phyloP scores from a whole-genome alignment of 352 stramenopile species.

The Phytophthora pinifolia region DNA sequence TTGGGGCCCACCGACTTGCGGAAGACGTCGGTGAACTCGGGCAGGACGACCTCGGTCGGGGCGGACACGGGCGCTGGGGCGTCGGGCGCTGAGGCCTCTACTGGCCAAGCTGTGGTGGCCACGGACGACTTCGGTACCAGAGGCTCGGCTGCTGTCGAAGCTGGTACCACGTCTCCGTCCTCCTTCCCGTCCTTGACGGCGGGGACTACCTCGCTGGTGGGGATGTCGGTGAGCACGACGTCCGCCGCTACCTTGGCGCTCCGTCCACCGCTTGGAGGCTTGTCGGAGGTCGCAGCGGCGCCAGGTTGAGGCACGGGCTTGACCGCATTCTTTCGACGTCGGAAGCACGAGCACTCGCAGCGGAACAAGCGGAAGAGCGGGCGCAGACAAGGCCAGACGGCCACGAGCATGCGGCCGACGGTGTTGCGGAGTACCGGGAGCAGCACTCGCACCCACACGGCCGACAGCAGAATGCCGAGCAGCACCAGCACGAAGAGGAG shows the following conservation, averaged over 20 bases:
- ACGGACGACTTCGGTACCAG: conserved; percentile 21
- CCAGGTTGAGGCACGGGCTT: conserved; percentile 13
- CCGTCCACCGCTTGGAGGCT: conserved; percentile 16
- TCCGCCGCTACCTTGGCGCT: conserved; percentile 49
- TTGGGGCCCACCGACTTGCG: conserved; percentile 47
- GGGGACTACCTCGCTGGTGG: conserved; percentile 7
- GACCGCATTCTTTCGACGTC: conserved; percentile 19
- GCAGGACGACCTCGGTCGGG: conserved; percentile 38
- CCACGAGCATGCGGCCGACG: conserved; percentile 30
- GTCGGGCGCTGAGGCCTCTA: not conserved
- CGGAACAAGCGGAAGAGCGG: conserved; percentile 22
- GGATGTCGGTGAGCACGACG: conserved; percentile 18
- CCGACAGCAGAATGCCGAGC: conserved; percentile 56
- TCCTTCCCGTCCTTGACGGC: conserved; percentile 13
- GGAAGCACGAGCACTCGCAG: conserved; percentile 27
- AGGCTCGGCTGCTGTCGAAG: conserved; percentile 3
- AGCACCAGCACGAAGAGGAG: conserved; percentile 60
- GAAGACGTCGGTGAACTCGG: conserved; percentile 75
- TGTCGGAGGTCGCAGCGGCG: not conserved
- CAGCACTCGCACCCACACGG: conserved; percentile 50
- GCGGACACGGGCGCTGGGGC: conserved; percentile 9
- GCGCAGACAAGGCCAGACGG: conserved; percentile 35
- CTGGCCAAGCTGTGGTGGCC: conserved; percentile 10
- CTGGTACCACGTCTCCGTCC: conserved; percentile 8
- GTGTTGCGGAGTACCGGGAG: conserved; percentile 51